A percentile compares a stretch with the other conserved stretches of the same genome.
Evolutionary conservation across 768 basidiomycete species (phyloP).

Genomic region (Ramaria sp.): DNA sequence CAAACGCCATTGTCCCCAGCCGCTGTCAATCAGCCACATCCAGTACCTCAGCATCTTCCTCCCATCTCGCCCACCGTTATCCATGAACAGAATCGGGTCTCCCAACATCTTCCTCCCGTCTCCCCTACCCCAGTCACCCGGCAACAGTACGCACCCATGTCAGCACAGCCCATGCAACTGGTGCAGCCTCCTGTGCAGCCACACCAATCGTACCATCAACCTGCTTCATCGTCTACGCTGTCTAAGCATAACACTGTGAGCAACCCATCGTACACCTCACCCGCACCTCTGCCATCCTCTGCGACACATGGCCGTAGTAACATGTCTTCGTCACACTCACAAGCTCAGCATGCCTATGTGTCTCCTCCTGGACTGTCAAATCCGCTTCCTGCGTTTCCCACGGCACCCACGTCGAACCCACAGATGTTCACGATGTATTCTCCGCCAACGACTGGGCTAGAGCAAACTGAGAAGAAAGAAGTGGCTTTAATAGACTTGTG

Average conservation of each 20-base stretch:
- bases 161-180: constrained; percentile 15
- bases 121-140: constrained; percentile 18
- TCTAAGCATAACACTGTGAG: constrained; percentile 1
- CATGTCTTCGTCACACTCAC: not conserved
- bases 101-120: constrained; percentile 12
- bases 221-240: constrained; percentile 14
- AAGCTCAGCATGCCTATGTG: not conserved
- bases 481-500: constrained; percentile 37
- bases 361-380: not conserved
- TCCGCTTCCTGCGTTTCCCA: constrained; percentile 51
- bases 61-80: constrained; percentile 14
- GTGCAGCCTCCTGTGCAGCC: constrained; percentile 19
- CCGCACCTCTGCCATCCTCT: not conserved
- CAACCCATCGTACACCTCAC: not conserved
- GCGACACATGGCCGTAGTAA: not conserved
- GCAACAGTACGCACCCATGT: constrained; percentile 20
- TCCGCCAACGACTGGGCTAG: constrained; percentile 35
- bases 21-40: constrained; percentile 17
- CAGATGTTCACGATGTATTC: constrained; percentile 42
- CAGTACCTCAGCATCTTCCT: constrained; percentile 12
- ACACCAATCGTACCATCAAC: constrained; percentile 15
- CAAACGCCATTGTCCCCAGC: constrained; percentile 16
- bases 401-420: constrained; percentile 49
- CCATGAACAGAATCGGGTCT: constrained; percentile 19
- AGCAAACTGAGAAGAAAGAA: constrained; percentile 56